Percentiles rank a stretch among this genome's conserved stretches.
These are phyloP conservation scores for Heterobasidion annosum DNA, from an alignment of 1,284 basidiomycete genomes.

Conservation along the genomic window DNA sequence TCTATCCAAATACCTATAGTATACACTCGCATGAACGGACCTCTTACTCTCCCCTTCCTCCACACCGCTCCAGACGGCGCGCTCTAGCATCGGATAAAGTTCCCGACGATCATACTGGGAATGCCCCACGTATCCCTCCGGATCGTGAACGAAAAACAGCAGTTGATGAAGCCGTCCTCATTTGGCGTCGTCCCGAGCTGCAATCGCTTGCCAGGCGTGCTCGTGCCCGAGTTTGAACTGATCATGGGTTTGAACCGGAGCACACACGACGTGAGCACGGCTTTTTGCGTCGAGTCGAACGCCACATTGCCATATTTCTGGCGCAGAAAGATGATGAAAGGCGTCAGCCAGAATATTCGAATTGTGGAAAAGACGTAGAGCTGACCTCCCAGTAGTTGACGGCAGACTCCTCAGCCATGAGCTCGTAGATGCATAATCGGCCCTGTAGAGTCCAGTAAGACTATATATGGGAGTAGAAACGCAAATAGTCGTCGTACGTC, in stretches of 20 bases:
- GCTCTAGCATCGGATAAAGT: constrained; percentile 59
- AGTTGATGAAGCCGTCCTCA: constrained; percentile 76
- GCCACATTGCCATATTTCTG: constrained; percentile 93
- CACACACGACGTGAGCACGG: constrained; percentile 90
- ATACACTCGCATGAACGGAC: too few species aligned
- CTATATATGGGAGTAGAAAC: constrained; percentile 12
- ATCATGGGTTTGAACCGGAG: constrained; percentile 68
- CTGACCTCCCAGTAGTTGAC: constrained; percentile 96
- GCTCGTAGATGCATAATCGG: constrained; percentile 91
- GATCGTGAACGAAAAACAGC: constrained; percentile 95
- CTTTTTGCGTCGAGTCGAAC: constrained; percentile 83
- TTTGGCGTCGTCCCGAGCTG: constrained; percentile 21
- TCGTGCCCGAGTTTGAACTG: constrained; percentile 19
- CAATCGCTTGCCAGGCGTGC: constrained; percentile 16
- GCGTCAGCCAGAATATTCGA: not conserved
- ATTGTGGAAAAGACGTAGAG: constrained; percentile 2
- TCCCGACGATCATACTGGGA: constrained; percentile 88
- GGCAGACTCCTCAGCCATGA: constrained; percentile 93
- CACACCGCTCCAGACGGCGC: not conserved
- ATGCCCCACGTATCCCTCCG: constrained; percentile 86
- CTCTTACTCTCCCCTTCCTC: too few species aligned
- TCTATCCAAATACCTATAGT: too few species aligned
- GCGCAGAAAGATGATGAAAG: not conserved
- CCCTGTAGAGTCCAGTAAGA: constrained; percentile 36
- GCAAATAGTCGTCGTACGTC: constrained; percentile 40